A percentile compares a stretch with the other conserved stretches of the same genome.
These are phyloP conservation scores for Punica granatum DNA, from an alignment of 345 rosid genomes.

Conservation along the genomic window DNA sequence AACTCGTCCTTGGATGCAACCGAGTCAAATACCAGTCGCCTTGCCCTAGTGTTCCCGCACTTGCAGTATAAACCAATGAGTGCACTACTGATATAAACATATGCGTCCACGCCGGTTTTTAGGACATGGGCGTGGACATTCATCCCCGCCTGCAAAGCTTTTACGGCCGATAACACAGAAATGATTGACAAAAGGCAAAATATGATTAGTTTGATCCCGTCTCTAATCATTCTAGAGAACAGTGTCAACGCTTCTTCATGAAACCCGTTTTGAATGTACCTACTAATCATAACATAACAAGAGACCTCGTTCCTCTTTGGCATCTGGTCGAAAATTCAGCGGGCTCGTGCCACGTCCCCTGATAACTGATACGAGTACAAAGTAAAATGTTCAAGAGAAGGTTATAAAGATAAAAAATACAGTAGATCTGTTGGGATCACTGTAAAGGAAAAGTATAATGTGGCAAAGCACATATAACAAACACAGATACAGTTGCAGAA, in stretches of 20 bases:
- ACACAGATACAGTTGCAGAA: too few relatives aligned
- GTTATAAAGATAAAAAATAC: too few relatives aligned
- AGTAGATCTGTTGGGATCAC: too few relatives aligned
- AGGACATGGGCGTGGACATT: slow-evolving; percentile 33
- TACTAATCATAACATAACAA: slow-evolving; percentile 49
- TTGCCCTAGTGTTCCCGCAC: slow-evolving; percentile 31
- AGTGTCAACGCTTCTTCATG: slow-evolving; percentile 34
- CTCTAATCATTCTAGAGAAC: slow-evolving; percentile 29
- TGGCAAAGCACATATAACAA: too few relatives aligned
- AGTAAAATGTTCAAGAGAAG: too few relatives aligned
- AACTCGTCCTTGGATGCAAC: slow-evolving; percentile 26
- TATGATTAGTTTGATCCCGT: slow-evolving; percentile 24
- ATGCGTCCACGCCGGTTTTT: slow-evolving; percentile 31
- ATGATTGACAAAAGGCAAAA: slow-evolving; percentile 36
- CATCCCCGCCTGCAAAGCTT: slow-evolving; percentile 33
- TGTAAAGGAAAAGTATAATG: too few relatives aligned
- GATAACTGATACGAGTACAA: too few relatives aligned
- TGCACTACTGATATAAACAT: slow-evolving; percentile 29
- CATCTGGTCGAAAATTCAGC: slow-evolving; percentile 43
- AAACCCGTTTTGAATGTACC: slow-evolving; percentile 45
- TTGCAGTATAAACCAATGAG: slow-evolving; percentile 47
- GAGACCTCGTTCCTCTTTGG: slow-evolving; percentile 51
- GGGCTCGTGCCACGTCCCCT: slow-evolving; percentile 38
- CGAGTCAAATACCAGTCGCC: slow-evolving; percentile 30
- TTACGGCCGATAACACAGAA: slow-evolving; percentile 29